Evolutionary conservation across 495 filamentous ascomycete species (phyloP), one percentile per base, ranked within the genome.

Genomic region (Pyrenula massariospora): DNA sequence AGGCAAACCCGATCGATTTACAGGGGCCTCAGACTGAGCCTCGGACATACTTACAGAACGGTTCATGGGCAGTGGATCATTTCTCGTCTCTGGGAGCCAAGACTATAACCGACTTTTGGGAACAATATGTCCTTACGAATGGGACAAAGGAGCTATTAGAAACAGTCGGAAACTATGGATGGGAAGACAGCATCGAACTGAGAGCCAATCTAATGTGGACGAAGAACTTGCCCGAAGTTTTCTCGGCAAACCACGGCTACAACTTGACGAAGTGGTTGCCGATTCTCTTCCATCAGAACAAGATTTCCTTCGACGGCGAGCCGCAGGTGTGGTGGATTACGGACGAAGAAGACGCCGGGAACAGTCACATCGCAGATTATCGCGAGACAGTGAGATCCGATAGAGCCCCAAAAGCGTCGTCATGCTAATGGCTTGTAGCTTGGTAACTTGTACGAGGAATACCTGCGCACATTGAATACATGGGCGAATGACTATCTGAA

Each of bases 151-250:
- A 61, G 1, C 60, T 75, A 8, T 52, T 79, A 25, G 25, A 54
- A 15, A 53, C 63, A 5, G 70, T 77, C 19, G 73, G 71, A 0
- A 67, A 69, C 22, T 77, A 76, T 61, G 68, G 62, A 2, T 80
- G 77, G 77, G 76, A 80, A 56, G 77, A 81, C 57, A 77, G 73
- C 50, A 62, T 75, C 24, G 75, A 77, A 54, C 70, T 74, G 36
- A 61, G 55, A 24, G 65, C 66, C 0, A 61, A 68, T 12, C 62
- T 72, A 10, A 74, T 66, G 31, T 79, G 76, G 76, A 75, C 74
- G 0, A 67, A 65, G 5, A 69, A 63, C 8, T 64, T 80, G 12
- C 76, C 74, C 1, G 48, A 67, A 2, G 55, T 72, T 12, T 75
- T 75, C 50, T 56, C 67, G 23, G 57, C 60, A 1, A 68, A 65